Conservation (phyloP, 1,139 yeast genomes). For the Blastobotrys petasosporus region DNA sequence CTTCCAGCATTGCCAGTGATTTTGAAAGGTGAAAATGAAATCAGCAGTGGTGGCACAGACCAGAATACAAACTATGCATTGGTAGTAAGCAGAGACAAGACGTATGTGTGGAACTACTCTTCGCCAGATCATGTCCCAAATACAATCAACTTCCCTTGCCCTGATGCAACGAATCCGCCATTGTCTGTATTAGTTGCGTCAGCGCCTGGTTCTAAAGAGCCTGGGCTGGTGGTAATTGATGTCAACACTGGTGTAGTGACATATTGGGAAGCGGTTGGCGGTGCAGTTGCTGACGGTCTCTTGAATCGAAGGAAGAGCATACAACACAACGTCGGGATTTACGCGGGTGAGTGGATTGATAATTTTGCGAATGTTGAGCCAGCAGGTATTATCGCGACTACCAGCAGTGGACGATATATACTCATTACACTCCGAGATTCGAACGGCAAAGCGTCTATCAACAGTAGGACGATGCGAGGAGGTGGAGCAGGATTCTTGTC, state of each 20-base stretch:
- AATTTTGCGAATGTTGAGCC: conserved; percentile 63
- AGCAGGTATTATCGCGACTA: conserved; percentile 65
- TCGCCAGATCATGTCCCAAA: conserved; percentile 57
- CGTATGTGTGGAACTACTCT: conserved; percentile 66
- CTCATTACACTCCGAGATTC: conserved; percentile 61
- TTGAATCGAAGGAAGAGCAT: conserved; percentile 39
- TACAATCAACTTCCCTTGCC: conserved; percentile 41
- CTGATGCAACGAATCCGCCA: conserved; percentile 36
- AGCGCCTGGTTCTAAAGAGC: conserved; percentile 54
- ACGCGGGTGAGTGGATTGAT: conserved; percentile 40
- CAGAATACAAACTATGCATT: conserved; percentile 13
- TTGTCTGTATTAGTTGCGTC: conserved; percentile 65
- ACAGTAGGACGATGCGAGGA: conserved; percentile 25
- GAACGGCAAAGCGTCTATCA: conserved; percentile 50
- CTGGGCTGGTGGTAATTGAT: conserved; percentile 61
- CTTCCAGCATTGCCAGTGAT: conserved; percentile 54
- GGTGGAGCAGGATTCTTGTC: conserved; percentile 31
- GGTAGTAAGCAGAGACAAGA: conserved; percentile 19
- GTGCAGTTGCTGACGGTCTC: conserved; percentile 62
- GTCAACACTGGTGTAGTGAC: conserved; percentile 50
- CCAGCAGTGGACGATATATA: conserved; percentile 63
- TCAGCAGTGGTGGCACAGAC: conserved; percentile 15
- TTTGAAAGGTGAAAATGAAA: conserved; percentile 28
- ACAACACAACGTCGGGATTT: conserved; percentile 35
- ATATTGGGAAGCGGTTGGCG: conserved; percentile 63